Evolutionary conservation across 345 rosid species (phyloP).

Genomic region (Turnera subulata): DNA sequence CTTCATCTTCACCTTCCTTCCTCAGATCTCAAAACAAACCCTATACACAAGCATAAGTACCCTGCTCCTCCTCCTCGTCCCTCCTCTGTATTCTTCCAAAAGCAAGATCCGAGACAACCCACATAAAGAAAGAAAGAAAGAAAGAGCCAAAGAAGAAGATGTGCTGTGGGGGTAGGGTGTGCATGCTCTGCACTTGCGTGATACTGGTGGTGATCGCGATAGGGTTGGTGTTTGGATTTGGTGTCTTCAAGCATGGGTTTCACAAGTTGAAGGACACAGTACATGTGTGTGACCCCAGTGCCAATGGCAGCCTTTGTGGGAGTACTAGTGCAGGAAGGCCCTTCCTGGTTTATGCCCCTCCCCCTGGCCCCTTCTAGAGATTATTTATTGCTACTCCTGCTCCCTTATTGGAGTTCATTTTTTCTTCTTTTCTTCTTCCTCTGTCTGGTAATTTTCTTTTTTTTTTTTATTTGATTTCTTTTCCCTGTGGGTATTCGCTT

Average conservation of each 20-base stretch:
- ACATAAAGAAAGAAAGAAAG: no score
- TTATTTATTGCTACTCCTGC: no score
- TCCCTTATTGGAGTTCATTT: no score
- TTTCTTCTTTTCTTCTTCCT: no score
- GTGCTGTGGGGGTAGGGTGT: constrained; percentile 62
- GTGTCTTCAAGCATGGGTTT: constrained; percentile 72
- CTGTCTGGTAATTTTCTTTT: no score
- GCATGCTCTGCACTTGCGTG: constrained; percentile 73
- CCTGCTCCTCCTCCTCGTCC: no score
- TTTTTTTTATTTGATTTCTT: no score
- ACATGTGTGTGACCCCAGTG: constrained; percentile 40
- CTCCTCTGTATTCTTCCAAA: no score
- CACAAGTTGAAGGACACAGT: constrained; percentile 58
- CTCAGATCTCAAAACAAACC: no score
- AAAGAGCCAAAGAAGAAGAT: constrained; percentile 34
- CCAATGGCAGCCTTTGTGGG: neutral
- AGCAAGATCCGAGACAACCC: constrained; percentile 4
- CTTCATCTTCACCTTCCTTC: no score
- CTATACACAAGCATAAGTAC: no score
- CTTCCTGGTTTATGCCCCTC: constrained; percentile 41
- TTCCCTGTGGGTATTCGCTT: no score
- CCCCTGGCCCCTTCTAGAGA: constrained; percentile 30
- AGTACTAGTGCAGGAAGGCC: constrained; percentile 36
- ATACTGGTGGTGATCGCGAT: constrained; percentile 55
- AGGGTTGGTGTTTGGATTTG: constrained; percentile 70